Conservation (phyloP, 352 stramenopile genomes). For the Pythium vanterpoolii region DNA sequence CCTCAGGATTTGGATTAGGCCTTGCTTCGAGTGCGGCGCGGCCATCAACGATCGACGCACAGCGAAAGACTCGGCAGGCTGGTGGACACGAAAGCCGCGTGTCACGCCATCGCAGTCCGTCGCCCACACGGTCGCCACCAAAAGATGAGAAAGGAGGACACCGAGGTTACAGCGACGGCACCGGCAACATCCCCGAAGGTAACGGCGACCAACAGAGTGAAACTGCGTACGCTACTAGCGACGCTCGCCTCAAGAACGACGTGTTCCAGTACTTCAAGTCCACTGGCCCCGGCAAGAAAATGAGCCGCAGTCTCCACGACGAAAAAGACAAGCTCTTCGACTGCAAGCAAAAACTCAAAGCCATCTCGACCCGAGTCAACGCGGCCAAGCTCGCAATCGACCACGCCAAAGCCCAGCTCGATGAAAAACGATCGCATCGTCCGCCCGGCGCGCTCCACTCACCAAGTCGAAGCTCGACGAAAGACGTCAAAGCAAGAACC, state of each 20-base stretch:
- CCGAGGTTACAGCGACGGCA: no score
- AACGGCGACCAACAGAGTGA: conserved; percentile 8
- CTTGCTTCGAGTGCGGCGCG: conserved; percentile 47
- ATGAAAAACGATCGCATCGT: conserved; percentile 54
- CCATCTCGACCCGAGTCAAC: conserved; percentile 76
- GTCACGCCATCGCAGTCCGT: conserved; percentile 36
- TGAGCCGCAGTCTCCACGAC: conserved; percentile 52
- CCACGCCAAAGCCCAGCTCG: conserved; percentile 43
- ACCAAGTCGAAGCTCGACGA: not conserved
- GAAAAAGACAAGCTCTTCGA: conserved; percentile 79
- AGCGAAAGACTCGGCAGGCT: conserved; percentile 34
- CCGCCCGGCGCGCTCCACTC: conserved; percentile 5
- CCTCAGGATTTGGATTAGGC: conserved; percentile 56
- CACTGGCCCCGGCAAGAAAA: conserved; percentile 50
- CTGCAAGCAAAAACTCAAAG: conserved; percentile 66
- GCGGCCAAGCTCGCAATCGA: conserved; percentile 78
- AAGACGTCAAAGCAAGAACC: conserved; percentile 9
- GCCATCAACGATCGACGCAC: conserved; percentile 63
- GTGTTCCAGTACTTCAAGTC: conserved; percentile 69
- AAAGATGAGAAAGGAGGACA: conserved; percentile 6
- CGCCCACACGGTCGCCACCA: conserved; percentile 22
- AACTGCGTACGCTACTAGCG: not conserved
- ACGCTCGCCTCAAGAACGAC: conserved; percentile 51
- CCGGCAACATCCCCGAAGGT: conserved; percentile 25
- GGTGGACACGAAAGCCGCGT: conserved; percentile 8